Evolutionary conservation across 2,329 filamentous ascomycete species (phyloP), one percentile per base, ranked within the genome.

Genomic region (Sclerotinia glacialis): DNA sequence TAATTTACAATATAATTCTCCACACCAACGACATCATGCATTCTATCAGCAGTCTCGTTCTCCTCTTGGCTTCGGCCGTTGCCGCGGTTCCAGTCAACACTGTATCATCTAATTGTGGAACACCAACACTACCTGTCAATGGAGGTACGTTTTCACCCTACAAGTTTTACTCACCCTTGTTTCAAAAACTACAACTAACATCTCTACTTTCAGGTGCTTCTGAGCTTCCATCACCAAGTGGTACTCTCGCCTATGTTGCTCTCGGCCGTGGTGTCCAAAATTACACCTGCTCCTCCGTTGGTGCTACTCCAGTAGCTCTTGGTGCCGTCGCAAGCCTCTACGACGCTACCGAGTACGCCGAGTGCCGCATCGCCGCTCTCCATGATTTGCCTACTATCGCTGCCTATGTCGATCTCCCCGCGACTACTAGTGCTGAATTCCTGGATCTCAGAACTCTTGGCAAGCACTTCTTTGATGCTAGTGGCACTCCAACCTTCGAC

Each of bases 191-290:
- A 11, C n/a, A 47, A 46, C 63, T 65, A 64, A 64, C 50, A 28
- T 47, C 8, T 56, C 60, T 11, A 23, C 31, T 26, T 40, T 8
- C 60, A 76, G 75, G 64, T 56, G 49, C 47, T 21, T 69, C 70
- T 31, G 70, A 70, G 68, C 71, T 76, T 37, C 69, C 70, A 47
- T 8, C 67, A 23, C 67, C 72, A n/a, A 72, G 61, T 31, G 67
- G 73, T 31, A 68, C 72, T 23, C 69, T 78, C 46, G 65, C 68
- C 64, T 73, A 71, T 52, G 69, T 76, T 47, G 71, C 73, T n/a
- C 67, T 76, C 40, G 75, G 75, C 56, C 73, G 73, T 14, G 75
- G 75, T 49, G 67, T 73, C 46, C 75, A 77, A 62, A 77, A 77
- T 62, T 77, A 76, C 66, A 74, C 74, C 52, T 77, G 75, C 70